phyloP scores from a whole-genome alignment of 345 rosid genomes.

The Triadica sebifera region DNA sequence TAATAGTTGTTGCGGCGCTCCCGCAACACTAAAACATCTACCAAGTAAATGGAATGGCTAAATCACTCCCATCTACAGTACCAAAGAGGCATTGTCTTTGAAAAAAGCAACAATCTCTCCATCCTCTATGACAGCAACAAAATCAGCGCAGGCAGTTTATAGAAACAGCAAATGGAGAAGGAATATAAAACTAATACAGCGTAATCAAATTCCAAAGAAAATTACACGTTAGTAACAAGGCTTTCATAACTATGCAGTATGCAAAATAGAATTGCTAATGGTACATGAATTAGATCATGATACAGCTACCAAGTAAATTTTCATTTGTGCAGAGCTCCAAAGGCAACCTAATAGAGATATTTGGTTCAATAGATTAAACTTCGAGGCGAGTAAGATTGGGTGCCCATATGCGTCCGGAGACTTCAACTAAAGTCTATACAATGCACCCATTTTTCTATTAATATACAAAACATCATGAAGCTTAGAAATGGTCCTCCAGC shows the following conservation, averaged over 20 bases:
- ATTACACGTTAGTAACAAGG: not conserved
- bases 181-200: not conserved
- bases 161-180: not conserved
- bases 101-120: too few relatives aligned
- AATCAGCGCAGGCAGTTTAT: not conserved
- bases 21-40: too few relatives aligned
- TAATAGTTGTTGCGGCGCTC: too few relatives aligned
- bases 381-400: not conserved
- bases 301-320: slow-evolving; percentile 19
- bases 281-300: slow-evolving; percentile 13
- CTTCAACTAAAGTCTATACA: slow-evolving; percentile 17
- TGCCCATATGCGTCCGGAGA: not conserved
- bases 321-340: not conserved
- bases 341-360: not conserved
- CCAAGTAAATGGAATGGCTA: too few relatives aligned
- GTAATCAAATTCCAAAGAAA: not conserved
- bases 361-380: not conserved
- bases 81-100: too few relatives aligned
- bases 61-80: too few relatives aligned
- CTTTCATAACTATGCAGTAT: not conserved
- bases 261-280: not conserved
- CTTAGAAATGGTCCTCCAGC: slow-evolving; percentile 18
- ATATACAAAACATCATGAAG: slow-evolving; percentile 46
- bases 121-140: too few relatives aligned
- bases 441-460: slow-evolving; percentile 38